Base-by-base conservation (phyloP, 805 yeast genomes). In the Clavispora vitiphila region DNA sequence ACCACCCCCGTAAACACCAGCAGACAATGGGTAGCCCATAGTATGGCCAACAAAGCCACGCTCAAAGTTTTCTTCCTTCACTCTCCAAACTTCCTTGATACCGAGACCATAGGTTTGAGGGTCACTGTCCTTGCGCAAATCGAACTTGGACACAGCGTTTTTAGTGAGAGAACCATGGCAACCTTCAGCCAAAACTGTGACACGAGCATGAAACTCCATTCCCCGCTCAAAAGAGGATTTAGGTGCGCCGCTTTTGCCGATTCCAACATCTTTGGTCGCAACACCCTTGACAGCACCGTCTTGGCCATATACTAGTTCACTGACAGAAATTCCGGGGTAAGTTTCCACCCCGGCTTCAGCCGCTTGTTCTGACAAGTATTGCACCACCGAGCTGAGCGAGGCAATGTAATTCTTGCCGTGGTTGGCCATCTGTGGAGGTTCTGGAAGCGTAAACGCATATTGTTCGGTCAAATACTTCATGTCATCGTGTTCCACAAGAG, bases 51-150 rank as follows among this genome's bases (percentile, higher is more conserved):
- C 90, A 47, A 69, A 78, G 1, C 99, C 99, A 50, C 76, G 74
- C 43, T 79, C 74, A 68, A 86, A 91, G 48, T 86, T 85, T 37
- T 80, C 86, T 8, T 91, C 88, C 19, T 76, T 72, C 11, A 93
- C 95, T 61, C 91, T 89, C 99, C 99, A 93, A 6, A 93, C 91
- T 65, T 93, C 99, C 61, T 93, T 93, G 44, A 93, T 76, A 29
- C 99, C 99, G 19, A 93, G 62, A 10, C 99, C 99, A 64, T 93
- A 93, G 0, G 98, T 89, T 67, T 93, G 99, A 15, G 81, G 81
- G 39, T 77, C 73, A 39, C 74, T 70, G 24, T 77, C 76, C 38
- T 74, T 71, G 43, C 97, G 77, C 46, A 93, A 67, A 34, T 81
- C 71, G 63, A 66, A 91, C 53, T 81, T 78, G 40, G 74, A 67